Base-by-base conservation (phyloP, 2,329 filamentous ascomycete genomes). In the Neurospora sp. region DNA sequence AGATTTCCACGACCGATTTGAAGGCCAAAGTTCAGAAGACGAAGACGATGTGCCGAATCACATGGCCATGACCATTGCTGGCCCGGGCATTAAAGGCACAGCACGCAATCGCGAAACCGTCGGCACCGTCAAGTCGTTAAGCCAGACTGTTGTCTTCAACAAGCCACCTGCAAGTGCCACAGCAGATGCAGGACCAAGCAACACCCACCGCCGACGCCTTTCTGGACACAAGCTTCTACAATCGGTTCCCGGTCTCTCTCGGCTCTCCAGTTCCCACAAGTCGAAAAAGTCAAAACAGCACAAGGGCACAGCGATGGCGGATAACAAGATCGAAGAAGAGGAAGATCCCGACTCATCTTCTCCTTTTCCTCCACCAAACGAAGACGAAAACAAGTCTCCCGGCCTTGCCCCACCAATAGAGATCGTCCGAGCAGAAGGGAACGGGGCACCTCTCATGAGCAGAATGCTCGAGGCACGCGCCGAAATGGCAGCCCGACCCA, bases 1-100 rank as follows among this genome's bases (percentile, higher is more conserved):
- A 68, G 91, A 96, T 80, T 93, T 96, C 77, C 90, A 92, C 79
- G 87, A 91, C 71, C 88, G 91, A 43, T 95, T 96, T 79, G 91
- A 93, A 76, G 91, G 82, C 67, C 84, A 91, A 74, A 93, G 91
- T 52, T 96, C 92, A 75, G 93, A 95, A 75, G 93, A 93, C 73
- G 92, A 95, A 39, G 84, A 84, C 19, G 80, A 79, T 3, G 80
- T 81, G 43, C 71, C 77, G 10, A 68, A 37, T 33, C 33, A 69
- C 36, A 74, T 76, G 75, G 72, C 74, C 37, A 75, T 75, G 72
- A 76, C 75, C 11, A 67, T 76, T 40, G 73, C 73, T 12, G 73
- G 71, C 2, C 52, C 28, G 6, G 52, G 15, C 28, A 62, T 62
- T 4, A 33, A 62, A 62, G 52, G 52, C 15, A n/a, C 15, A 62